Evolutionary conservation across 139 green algal genomes (phyloP), one percentile per base, ranked within the genome.

Genomic region (Chlorella sp.): DNA sequence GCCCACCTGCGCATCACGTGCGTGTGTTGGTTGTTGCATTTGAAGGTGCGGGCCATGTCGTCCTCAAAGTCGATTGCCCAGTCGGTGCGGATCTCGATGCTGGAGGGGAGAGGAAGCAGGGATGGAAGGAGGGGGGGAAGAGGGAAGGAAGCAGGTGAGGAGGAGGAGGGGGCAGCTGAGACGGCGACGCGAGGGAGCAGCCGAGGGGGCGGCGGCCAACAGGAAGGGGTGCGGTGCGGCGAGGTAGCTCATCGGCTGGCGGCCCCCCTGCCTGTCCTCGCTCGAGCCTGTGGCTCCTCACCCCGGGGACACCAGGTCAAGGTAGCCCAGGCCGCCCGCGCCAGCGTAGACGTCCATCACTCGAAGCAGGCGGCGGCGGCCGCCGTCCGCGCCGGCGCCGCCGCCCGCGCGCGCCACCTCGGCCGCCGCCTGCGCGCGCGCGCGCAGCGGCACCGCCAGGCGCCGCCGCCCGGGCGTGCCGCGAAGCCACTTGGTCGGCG

Each of bases 21-120:
- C 11, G 73, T 25, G n/a, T 85, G n/a, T 27, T 62, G 74, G 70
- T 89, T 80, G 71, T 92, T 92, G 64, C 53, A 68, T 40, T 82
- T 71, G 71, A 92, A 92, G 42, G 75, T 85, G 8, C 43, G 48
- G 9, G 46, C 48, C 76, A 72, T 87, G 45, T 80, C 79, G 1
- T 29, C 17, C 29, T 79, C 80, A 51, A 83, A 83, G 79, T 93
- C 88, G 5, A 84, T 77, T 0, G 84, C 88, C 82, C 87, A 93
- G 0, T 71, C 43, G 17, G 71, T 87, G 15, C 53, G 33, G 31
- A 87, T 70, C 42, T 81, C 48, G 27, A 87, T 56, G 4, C 60
- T 67, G 76, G 82, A 88, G 8, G 53, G 80, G 19, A 84, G 36
- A 79, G 79, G 1, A 82, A 82, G 11, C 45, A 80, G 48, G 71